These are phyloP conservation scores for Mycena olivaceomarginata DNA, from an alignment of 768 basidiomycete genomes.

Conservation along the genomic window DNA sequence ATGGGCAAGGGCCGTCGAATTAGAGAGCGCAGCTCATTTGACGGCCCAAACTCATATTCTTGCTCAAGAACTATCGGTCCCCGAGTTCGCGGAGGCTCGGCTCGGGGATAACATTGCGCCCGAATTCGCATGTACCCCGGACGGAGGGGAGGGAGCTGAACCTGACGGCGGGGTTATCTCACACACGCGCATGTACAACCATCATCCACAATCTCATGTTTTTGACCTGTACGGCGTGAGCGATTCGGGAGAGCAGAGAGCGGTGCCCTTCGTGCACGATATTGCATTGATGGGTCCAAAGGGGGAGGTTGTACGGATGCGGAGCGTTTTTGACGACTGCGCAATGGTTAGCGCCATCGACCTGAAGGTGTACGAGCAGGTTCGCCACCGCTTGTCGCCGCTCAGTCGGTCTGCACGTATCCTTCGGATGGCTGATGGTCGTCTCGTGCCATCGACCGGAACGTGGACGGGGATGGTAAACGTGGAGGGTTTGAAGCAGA, in stretches of 20 bases:
- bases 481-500: neutral
- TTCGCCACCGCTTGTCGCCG: constrained; percentile 13
- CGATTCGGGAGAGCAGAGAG: neutral
- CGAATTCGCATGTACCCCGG: too few relatives aligned
- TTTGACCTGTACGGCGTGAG: constrained; percentile 32
- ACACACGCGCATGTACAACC: constrained; percentile 21
- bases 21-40: too few relatives aligned
- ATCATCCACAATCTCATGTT: neutral
- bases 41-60: too few relatives aligned
- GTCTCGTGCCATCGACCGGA: constrained; percentile 27
- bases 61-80: too few relatives aligned
- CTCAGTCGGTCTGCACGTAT: constrained; percentile 9
- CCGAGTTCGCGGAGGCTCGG: too few relatives aligned
- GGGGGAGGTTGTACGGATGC: constrained; percentile 30
- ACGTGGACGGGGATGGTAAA: constrained; percentile 34
- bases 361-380: constrained; percentile 7
- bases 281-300: neutral
- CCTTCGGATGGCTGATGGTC: too few relatives aligned
- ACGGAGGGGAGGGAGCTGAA: too few relatives aligned
- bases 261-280: too few relatives aligned
- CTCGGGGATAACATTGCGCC: too few relatives aligned
- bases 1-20: neutral
- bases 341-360: constrained; percentile 35
- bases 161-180: constrained; percentile 11
- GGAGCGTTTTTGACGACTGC: constrained; percentile 37